Conservation (phyloP, 331 rosid species). For the Arachis monticola region DNA sequence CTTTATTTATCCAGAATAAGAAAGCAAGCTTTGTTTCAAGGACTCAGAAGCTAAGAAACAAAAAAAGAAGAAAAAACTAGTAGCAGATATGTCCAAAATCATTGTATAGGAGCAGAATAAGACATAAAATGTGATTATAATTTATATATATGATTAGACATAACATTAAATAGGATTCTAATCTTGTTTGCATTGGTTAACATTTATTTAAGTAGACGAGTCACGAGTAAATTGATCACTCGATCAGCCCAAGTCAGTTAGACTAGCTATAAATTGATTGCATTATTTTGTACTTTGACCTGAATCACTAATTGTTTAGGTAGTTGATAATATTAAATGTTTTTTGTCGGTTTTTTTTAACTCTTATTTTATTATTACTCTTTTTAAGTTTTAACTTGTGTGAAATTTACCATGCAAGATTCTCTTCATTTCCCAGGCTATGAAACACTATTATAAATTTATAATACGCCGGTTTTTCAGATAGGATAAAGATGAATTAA, state of each 20-base stretch:
- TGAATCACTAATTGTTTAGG: neutral
- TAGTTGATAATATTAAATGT: neutral
- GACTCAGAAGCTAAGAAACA: slow-evolving; percentile 2
- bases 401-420: slow-evolving; percentile 10
- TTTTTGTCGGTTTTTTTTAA: neutral
- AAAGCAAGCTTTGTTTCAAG: slow-evolving; percentile 41
- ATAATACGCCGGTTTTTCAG: neutral
- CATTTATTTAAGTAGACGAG: no score
- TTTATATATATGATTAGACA: neutral
- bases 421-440: slow-evolving; percentile 5
- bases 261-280: neutral
- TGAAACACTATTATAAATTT: neutral
- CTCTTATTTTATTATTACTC: no score
- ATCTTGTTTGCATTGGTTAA: neutral
- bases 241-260: no score
- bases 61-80: neutral
- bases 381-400: neutral
- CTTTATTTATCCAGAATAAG: slow-evolving; percentile 22
- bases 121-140: slow-evolving; percentile 37
- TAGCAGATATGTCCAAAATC: slow-evolving; percentile 42
- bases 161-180: neutral
- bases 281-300: neutral
- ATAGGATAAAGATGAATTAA: slow-evolving; percentile 6
- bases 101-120: slow-evolving; percentile 19
- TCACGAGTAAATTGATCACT: no score